A percentile compares a stretch with the other conserved stretches of the same genome.
These are phyloP conservation scores for Lycium barbarum DNA, from an alignment of 257 asterid genomes.

Conservation along the genomic window DNA sequence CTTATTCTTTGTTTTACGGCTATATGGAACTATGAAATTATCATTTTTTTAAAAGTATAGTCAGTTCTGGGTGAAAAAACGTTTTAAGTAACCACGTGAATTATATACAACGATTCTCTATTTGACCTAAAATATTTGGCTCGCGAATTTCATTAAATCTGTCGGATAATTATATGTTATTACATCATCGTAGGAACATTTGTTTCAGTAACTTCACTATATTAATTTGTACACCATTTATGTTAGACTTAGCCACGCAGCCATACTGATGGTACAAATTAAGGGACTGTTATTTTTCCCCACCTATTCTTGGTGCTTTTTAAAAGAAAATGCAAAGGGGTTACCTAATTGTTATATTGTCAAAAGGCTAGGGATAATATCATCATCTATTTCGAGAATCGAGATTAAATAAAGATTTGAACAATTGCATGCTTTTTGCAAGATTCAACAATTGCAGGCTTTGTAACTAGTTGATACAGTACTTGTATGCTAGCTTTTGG, in stretches of 20 bases:
- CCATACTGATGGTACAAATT: not conserved
- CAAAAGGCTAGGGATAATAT: not conserved
- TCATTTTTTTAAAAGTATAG: not conserved
- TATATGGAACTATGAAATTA: not conserved
- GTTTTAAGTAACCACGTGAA: not conserved
- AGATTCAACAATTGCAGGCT: not conserved
- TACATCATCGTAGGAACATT: not conserved
- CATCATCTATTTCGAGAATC: slow-evolving; percentile 7
- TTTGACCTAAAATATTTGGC: not conserved
- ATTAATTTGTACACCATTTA: not conserved
- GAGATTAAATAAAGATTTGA: not conserved
- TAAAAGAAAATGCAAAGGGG: too few relatives aligned
- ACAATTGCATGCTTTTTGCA: too few relatives aligned
- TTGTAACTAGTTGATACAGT: not conserved
- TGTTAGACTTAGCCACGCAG: not conserved
- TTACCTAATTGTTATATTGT: not conserved
- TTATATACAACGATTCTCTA: not conserved
- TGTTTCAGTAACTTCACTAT: not conserved
- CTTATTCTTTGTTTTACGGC: slow-evolving; percentile 28
- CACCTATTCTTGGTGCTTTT: not conserved
- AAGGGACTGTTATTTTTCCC: not conserved
- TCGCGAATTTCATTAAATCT: not conserved
- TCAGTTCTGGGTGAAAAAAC: not conserved
- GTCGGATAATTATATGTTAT: not conserved
- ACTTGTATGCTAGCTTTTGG: not conserved